Percentiles rank a stretch among this genome's conserved stretches.
Evolutionary conservation across 2,329 filamentous ascomycete species (phyloP).

Genomic region (Chrysosporium keratinophilum): DNA sequence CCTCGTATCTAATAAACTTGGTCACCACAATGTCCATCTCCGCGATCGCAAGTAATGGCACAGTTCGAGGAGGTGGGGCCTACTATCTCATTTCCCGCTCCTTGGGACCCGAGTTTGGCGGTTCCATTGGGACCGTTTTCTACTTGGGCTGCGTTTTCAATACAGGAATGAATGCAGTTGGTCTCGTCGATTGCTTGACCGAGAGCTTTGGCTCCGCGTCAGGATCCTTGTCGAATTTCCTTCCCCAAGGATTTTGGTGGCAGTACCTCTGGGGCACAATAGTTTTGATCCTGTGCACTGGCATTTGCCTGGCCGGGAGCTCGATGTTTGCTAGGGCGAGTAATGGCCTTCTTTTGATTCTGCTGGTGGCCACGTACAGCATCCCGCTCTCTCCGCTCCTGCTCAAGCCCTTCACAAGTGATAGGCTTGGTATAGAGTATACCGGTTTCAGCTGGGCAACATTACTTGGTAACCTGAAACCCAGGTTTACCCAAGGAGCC

Average conservation of each 20-base stretch:
- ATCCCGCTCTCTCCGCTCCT: slow-evolving; percentile 70
- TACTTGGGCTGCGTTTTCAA: slow-evolving; percentile 86
- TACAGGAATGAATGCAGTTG: slow-evolving; percentile 77
- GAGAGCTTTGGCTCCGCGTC: slow-evolving; percentile 57
- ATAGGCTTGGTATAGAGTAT: slow-evolving; percentile 56
- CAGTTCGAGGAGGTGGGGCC: slow-evolving; percentile 74
- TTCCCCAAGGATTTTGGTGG: slow-evolving; percentile 65
- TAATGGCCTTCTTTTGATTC: slow-evolving; percentile 60
- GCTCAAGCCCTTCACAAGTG: slow-evolving; percentile 55
- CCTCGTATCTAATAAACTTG: slow-evolving; percentile 72
- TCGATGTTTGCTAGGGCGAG: slow-evolving; percentile 70
- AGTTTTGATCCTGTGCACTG: slow-evolving; percentile 60
- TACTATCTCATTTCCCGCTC: slow-evolving; percentile 84
- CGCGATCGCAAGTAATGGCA: slow-evolving; percentile 81
- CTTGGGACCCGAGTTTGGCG: slow-evolving; percentile 77
- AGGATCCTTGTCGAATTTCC: slow-evolving; percentile 48
- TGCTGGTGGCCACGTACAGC: slow-evolving; percentile 64
- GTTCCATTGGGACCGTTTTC: slow-evolving; percentile 77
- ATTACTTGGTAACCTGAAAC: slow-evolving; percentile 62
- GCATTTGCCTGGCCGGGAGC: slow-evolving; percentile 68
- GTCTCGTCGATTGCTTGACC: slow-evolving; percentile 70
- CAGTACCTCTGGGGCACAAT: slow-evolving; percentile 64
- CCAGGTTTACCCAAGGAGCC: slow-evolving; percentile 52
- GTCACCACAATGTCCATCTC: slow-evolving; percentile 77
- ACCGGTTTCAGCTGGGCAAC: slow-evolving; percentile 66